Conservation (phyloP, 129 eudicot genomes). For the Heracleum sosnowskyi region DNA sequence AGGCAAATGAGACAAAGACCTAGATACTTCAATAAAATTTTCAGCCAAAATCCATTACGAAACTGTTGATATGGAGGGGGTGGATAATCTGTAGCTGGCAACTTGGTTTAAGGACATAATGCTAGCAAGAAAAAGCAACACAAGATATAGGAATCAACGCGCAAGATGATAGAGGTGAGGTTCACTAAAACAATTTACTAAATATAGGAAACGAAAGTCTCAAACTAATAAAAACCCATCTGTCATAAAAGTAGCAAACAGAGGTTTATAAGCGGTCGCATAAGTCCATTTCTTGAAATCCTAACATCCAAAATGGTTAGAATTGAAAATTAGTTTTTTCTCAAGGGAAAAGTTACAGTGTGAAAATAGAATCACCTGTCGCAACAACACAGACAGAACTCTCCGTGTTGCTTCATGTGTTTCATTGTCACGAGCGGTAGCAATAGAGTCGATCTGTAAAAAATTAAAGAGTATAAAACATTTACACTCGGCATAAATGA, state of each 20-base stretch:
- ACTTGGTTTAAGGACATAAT: not conserved
- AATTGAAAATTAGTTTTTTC: not conserved
- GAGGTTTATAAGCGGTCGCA: not conserved
- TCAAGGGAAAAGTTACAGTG: not conserved
- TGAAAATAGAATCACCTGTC: constrained; percentile 49
- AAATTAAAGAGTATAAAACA: constrained; percentile 7
- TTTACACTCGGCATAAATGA: constrained; percentile 5
- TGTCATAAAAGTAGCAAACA: not conserved
- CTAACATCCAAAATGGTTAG: not conserved
- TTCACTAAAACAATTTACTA: not conserved
- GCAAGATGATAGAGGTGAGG: not conserved
- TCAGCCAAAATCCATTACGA: not conserved
- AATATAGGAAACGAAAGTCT: not conserved
- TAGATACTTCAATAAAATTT: not conserved
- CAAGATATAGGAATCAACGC: not conserved
- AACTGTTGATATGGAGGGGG: not conserved
- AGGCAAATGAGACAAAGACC: constrained; percentile 1
- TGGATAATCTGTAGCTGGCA: not conserved
- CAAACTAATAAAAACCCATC: not conserved
- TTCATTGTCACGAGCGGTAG: constrained; percentile 88
- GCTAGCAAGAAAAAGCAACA: not conserved
- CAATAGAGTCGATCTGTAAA: constrained; percentile 88
- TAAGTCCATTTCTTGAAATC: not conserved
- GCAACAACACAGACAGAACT: constrained; percentile 76
- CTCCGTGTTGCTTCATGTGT: constrained; percentile 98